Evolutionary conservation across 805 yeast species (phyloP), one percentile per base, ranked within the genome.

Genomic region (Geotrichum ghanense): DNA sequence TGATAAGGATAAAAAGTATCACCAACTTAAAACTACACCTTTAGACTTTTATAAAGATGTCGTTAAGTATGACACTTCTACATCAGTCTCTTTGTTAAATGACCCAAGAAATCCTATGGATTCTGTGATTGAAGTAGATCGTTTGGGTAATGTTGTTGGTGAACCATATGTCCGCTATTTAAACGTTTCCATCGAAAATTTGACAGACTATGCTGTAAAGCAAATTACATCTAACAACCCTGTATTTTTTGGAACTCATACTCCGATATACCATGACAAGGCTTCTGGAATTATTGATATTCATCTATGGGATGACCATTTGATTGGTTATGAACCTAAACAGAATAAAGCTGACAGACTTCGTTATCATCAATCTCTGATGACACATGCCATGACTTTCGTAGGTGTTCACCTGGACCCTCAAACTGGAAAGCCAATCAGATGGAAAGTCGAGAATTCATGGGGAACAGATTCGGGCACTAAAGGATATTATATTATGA

Each of bases 381-480:
- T 86, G 94, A 86, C 94, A 14, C 95, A 86, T 58, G 95, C 95
- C 34, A 86, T 86, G 95, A 73, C 79, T 20, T 76, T 86, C 57
- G 80, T 87, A 9, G 95, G 79, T 24, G 90, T 83, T 41, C 89
- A 85, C 62, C 66, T 86, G 27, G 87, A 81, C 52, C 37, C 37
- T 12, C 76, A 62, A 34, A 57, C 66, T 21, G 81, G 80, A 3
- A 68, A 71, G 50, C 85, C 87, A 23, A 65, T 75, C 22, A 71
- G 86, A 53, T 81, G 83, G 73, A 71, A 79, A 56, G 87, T 81
- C 35, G 88, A 82, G 62, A 81, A 82, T 66, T 79, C 86, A 7
- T 81, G 88, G 88, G 86, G 87, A 51, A 72, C 74, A 48, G 80
- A 76, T 48, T 65, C 74, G 12, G 89, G 89, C 48, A 66, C 68